These are phyloP conservation scores for Cymbopogon flexuosus DNA, from an alignment of 202 grass and related monocot species.

Conservation along the genomic window DNA sequence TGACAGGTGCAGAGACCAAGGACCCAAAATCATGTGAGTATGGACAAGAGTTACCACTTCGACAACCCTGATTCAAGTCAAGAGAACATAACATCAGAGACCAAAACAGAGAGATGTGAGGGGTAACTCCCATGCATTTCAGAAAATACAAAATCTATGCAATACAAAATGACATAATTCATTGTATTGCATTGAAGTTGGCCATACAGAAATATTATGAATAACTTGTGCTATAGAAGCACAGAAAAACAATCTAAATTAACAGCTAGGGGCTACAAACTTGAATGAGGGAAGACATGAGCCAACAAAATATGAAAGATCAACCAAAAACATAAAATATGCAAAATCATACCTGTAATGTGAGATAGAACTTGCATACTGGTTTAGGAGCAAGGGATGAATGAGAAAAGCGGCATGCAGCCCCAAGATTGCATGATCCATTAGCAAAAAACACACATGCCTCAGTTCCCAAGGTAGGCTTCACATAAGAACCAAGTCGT, in stretches of 20 bases:
- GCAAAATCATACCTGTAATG: conserved; percentile 55
- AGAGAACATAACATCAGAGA: conserved; percentile 25
- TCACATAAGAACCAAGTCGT: conserved; percentile 13
- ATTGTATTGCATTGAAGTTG: background rate
- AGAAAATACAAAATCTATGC: background rate
- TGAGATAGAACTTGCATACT: conserved; percentile 76
- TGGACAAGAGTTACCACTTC: conserved; percentile 63
- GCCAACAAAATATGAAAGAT: conserved; percentile 23
- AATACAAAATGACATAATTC: background rate
- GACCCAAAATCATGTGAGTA: conserved; percentile 53
- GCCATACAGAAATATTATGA: background rate
- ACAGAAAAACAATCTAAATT: background rate
- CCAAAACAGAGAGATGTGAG: background rate
- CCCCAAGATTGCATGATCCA: conserved; percentile 60
- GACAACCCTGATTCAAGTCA: conserved; percentile 62
- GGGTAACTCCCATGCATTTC: background rate
- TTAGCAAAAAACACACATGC: conserved; percentile 59
- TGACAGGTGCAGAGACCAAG: conserved; percentile 14
- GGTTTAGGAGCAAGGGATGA: conserved; percentile 52
- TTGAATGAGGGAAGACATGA: background rate
- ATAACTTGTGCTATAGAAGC: background rate
- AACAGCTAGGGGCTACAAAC: background rate
- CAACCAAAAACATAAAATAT: background rate
- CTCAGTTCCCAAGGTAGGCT: conserved; percentile 36
- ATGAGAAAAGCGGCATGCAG: conserved; percentile 73